phyloP scores from a whole-genome alignment of 495 filamentous ascomycete genomes.

The Astrothelium macrocarpum region DNA sequence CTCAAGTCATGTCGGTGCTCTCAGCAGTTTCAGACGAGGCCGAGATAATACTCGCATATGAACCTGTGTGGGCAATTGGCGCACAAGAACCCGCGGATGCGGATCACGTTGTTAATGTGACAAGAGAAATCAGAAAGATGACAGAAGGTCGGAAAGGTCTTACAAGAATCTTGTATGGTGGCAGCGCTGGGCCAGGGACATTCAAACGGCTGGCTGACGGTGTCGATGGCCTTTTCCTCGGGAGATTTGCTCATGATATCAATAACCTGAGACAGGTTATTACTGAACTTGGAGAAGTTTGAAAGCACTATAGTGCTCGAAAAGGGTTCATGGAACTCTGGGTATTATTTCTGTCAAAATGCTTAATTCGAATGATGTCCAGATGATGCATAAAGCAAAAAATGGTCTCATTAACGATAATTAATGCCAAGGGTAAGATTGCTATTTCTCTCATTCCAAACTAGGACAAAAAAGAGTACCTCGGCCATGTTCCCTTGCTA shows the following conservation, averaged over 20 bases:
- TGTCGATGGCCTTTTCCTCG: conserved; percentile 76
- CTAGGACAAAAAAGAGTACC: not conserved
- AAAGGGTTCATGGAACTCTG: not conserved
- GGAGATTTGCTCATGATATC: conserved; percentile 69
- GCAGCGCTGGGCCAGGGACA: conserved; percentile 67
- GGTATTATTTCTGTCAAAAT: not conserved
- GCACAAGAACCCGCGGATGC: conserved; percentile 57
- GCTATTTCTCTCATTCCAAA: not conserved
- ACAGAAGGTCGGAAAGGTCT: conserved; percentile 35
- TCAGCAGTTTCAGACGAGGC: conserved; percentile 45
- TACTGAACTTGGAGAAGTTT: conserved; percentile 49
- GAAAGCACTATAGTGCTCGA: not conserved
- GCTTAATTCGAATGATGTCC: not conserved
- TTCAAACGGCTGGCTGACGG: conserved; percentile 55
- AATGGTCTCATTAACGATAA: not conserved
- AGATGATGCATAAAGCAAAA: not conserved
- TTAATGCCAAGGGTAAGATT: not conserved
- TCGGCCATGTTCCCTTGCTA: too few relatives aligned
- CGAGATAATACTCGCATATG: conserved; percentile 75
- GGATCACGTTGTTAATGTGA: conserved; percentile 64
- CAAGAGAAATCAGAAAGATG: conserved; percentile 45
- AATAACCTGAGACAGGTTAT: conserved; percentile 58
- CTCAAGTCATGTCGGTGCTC: conserved; percentile 54
- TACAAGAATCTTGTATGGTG: conserved; percentile 66
- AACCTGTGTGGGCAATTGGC: conserved; percentile 86